Evolutionary conservation across 2,329 filamentous ascomycete species (phyloP), one percentile per base, ranked within the genome.

Genomic region (Graphilbum ipis-grandicollis): DNA sequence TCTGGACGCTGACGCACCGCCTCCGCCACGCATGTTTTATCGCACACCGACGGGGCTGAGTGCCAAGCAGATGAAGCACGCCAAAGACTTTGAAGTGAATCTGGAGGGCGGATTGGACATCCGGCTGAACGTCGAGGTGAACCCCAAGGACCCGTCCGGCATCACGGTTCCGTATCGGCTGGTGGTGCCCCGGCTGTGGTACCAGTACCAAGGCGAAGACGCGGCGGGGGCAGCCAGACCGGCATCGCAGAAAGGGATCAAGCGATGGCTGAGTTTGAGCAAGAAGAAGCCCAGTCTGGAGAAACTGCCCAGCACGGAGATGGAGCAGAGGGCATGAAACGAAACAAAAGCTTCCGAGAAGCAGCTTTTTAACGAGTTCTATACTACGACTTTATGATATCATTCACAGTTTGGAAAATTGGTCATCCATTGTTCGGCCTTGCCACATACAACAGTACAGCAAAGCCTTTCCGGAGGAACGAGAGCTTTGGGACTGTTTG

Each of bases 121-220:
- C 26, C 80, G 75, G 35, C 58, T 98, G 31, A 93, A 94, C 48
- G 75, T 93, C 43, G 90, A 98, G 57, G 74, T 94, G 42, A 85
- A 79, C 48, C 71, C 81, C 32, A 75, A 73, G 43, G 85, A 98
- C 48, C 88, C 90, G 1, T 69, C 80, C 0, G 92, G 90, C 13
- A 84, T 83, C 44, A 98, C 90, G 1, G 71, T 75, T 35, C 83
- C 85, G 9, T 98, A 98, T 54, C 68, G 84, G 29, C 59, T 98
- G 5, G 66, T 96, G 2, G 77, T 98, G 5, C 90, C 92, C 10
- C 73, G 75, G 37, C 60, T 98, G 36, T 68, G 66, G 56, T 76
- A 75, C 39, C 65, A 70, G 36, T 65, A 69, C 41, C 52, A 57
- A 14, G 51, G 52, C 2, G 58, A 59, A 36, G 57, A 60, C 5